Percentiles rank a stretch among this genome's conserved stretches.
Evolutionary conservation across 179 eudicot genomes (phyloP).

Genomic region (Patellifolia procumbens): DNA sequence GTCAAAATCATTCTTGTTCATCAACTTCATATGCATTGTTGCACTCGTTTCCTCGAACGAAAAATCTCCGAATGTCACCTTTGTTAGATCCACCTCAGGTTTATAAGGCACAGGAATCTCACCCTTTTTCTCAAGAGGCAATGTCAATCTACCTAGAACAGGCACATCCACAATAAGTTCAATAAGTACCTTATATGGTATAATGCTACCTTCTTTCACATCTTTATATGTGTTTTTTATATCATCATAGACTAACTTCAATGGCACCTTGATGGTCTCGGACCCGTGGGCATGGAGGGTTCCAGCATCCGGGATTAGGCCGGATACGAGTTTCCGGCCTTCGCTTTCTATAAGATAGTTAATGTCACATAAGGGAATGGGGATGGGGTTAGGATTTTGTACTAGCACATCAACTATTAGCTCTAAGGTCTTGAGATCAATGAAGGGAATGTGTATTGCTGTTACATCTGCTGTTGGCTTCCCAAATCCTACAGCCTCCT

Average conservation of each 20-base stretch:
- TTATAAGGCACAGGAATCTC: constrained; percentile 36
- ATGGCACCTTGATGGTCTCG: constrained; percentile 37
- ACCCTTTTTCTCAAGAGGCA: constrained; percentile 38
- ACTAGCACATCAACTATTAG: constrained; percentile 35
- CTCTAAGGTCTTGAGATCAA: constrained; percentile 34
- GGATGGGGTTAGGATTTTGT: constrained; percentile 40
- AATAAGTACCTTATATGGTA: constrained; percentile 30
- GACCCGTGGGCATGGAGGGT: constrained; percentile 41
- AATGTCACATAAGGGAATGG: constrained; percentile 40
- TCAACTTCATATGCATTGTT: too few species aligned
- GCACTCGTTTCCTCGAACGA: too few species aligned
- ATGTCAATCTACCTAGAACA: constrained; percentile 28
- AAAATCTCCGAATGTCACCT: too few species aligned
- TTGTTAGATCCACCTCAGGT: constrained; percentile 15
- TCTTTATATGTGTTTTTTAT: constrained; percentile 35
- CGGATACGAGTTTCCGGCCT: constrained; percentile 36
- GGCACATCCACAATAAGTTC: constrained; percentile 38
- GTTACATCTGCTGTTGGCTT: constrained; percentile 40
- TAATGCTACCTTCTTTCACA: constrained; percentile 40
- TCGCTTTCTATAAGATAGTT: constrained; percentile 39
- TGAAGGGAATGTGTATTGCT: constrained; percentile 29
- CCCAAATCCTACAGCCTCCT: constrained; percentile 38
- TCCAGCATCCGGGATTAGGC: constrained; percentile 42
- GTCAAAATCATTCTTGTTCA: too few species aligned
- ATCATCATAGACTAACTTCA: constrained; percentile 38